Conservation (phyloP, 2,329 filamentous ascomycete genomes). For the Sporothrix luriei region DNA sequence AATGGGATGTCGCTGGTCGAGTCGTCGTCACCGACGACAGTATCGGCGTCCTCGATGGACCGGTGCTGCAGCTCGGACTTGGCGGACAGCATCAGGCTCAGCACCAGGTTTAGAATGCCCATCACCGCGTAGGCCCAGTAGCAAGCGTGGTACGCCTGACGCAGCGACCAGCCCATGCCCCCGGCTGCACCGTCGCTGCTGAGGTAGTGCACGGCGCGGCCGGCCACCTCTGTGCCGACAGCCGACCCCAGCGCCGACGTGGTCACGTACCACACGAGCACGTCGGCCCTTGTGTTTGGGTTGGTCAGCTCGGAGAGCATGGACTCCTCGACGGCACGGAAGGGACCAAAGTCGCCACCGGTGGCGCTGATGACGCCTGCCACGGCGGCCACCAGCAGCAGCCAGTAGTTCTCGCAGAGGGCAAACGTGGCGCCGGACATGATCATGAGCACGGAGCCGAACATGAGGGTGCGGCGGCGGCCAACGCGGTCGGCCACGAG, state of each 20-base stretch:
- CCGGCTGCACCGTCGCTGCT: conserved; percentile 40
- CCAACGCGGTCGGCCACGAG: conserved; percentile 62
- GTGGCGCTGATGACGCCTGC: conserved; percentile 64
- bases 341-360: conserved; percentile 68
- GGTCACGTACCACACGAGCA: conserved; percentile 68
- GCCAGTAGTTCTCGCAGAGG: conserved; percentile 60
- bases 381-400: conserved; percentile 60
- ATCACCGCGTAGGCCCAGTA: conserved; percentile 62
- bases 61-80: conserved; percentile 52
- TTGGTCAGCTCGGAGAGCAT: conserved; percentile 63
- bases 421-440: conserved; percentile 58
- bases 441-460: conserved; percentile 60
- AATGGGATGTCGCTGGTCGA: conserved; percentile 33
- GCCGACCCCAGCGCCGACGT: conserved; percentile 58
- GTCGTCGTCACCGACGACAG: conserved; percentile 31
- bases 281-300: conserved; percentile 58
- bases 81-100: conserved; percentile 52
- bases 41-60: conserved; percentile 38
- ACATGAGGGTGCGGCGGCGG: conserved; percentile 55
- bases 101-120: conserved; percentile 54
- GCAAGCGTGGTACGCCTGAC: conserved; percentile 58
- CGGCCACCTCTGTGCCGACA: conserved; percentile 56
- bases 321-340: conserved; percentile 67
- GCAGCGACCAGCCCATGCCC: conserved; percentile 52
- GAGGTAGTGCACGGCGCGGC: conserved; percentile 54